Evolutionary conservation across 2,329 filamentous ascomycete species (phyloP).

Genomic region (Trichoderma gracile): DNA sequence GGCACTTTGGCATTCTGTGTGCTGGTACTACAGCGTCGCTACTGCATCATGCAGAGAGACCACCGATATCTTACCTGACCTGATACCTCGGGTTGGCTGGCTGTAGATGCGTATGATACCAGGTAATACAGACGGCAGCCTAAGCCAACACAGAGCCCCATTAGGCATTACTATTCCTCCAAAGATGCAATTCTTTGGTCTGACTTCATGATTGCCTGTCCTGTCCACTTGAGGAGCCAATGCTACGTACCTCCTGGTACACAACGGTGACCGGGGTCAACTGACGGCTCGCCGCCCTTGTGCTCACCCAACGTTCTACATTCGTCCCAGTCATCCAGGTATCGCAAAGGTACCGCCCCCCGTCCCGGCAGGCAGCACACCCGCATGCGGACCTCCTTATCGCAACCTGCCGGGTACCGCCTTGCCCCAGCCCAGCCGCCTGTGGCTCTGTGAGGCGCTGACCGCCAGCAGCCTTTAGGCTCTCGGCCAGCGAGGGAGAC

Average conservation of each 20-base stretch:
- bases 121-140: no score
- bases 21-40: no score
- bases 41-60: no score
- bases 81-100: no score
- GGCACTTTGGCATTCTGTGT: background rate
- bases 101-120: no score
- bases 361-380: conserved; percentile 19
- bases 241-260: background rate
- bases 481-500: conserved; percentile 13
- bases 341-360: background rate
- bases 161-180: background rate
- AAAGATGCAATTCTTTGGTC: background rate
- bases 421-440: background rate
- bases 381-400: conserved; percentile 21
- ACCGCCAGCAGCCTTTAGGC: conserved; percentile 22
- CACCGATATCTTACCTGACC: no score
- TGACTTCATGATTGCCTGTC: no score
- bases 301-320: conserved; percentile 4
- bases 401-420: background rate
- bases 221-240: no score
- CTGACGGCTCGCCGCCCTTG: conserved; percentile 17
- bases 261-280: conserved; percentile 12
- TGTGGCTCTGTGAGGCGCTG: conserved; percentile 20
- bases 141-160: no score
- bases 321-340: background rate